Base-by-base conservation (phyloP, 2,329 filamentous ascomycete genomes). In the Xylaria sp. region DNA sequence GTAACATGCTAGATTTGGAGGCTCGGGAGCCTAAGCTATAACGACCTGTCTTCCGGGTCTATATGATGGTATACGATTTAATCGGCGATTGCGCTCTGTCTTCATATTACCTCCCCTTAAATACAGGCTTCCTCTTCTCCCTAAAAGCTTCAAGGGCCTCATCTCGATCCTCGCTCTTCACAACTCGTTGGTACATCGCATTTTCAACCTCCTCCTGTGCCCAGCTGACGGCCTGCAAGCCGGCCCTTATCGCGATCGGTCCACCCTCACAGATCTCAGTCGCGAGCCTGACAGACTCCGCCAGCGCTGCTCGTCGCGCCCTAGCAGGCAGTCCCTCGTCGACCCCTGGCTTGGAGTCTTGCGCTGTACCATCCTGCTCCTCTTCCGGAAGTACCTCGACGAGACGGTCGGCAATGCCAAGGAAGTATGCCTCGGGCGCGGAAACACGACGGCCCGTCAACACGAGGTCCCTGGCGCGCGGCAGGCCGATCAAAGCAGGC, bases 191-290 rank as follows among this genome's bases (percentile, higher is more conserved):
- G 76, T 98, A 98, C 79, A 93, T 93, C 69, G 85, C 83, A 76
- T 93, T 94, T 80, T 97, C 95, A n/a, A 89, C 85, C 72, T 86
- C 85, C 78, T 95, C 90, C 4, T 84, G 79, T 74, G 92, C 75
- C 84, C 87, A 84, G 54, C 85, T 83, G 1, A 98, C 90, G 1
- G 94, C 94, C 76, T 88, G 83, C 73, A 98, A 80, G 3, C 88
- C 94, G 54, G 92, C 90, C 65, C 89, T 84, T 31, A 96, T 83
- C 0, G 93, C 93, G 60, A 97, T 82, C 0, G 95, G 95, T 0
- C 91, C 95, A 27, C 93, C 93, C 76, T 96, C 89, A 74, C 92
- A 97, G 53, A 98, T 96, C 76, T 93, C 90, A 67, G 84, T 80
- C 1, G 94, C 94, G 61, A 98, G 78, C 67, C 87, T 84, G 37